These are phyloP conservation scores for Fusarium nematophilum DNA, from an alignment of 2,329 filamentous ascomycete genomes.

Conservation along the genomic window DNA sequence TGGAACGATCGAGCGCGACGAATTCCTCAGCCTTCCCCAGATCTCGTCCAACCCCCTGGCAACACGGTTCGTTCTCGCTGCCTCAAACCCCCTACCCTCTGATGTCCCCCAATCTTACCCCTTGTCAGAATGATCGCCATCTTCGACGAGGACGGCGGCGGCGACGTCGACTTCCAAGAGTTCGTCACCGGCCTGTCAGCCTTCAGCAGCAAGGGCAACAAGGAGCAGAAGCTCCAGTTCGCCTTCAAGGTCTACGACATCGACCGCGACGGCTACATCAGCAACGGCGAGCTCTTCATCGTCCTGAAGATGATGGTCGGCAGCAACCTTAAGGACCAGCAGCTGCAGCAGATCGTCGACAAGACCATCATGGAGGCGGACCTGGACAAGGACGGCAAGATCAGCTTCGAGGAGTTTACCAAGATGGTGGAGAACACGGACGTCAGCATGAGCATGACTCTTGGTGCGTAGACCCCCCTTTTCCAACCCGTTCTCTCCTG, in stretches of 20 bases:
- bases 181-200: constrained; percentile 95
- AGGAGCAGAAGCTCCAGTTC: constrained; percentile 97
- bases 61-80: constrained; percentile 84
- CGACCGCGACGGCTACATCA: constrained; percentile 97
- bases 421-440: constrained; percentile 98
- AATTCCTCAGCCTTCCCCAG: constrained; percentile 96
- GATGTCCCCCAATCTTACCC: constrained; percentile 16
- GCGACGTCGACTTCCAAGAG: constrained; percentile 98
- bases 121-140: constrained; percentile 91
- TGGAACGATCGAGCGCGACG: constrained; percentile 97
- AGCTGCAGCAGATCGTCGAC: constrained; percentile 98
- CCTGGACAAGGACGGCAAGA: constrained; percentile 94
- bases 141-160: constrained; percentile 97
- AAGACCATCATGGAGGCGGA: constrained; percentile 99
- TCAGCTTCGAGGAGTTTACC: constrained; percentile 98
- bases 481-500: neutral
- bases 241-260: constrained; percentile 99
- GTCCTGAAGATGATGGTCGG: constrained; percentile 99
- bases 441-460: constrained; percentile 79
- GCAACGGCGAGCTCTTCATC: constrained; percentile 98
- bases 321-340: constrained; percentile 98
- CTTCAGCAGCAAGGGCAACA: constrained; percentile 98
- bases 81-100: neutral
- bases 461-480: constrained; percentile 62
- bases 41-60: constrained; percentile 98